These are phyloP conservation scores for Arthrobotrys megalospora DNA, from an alignment of 2,329 filamentous ascomycete species.

Conservation along the genomic window DNA sequence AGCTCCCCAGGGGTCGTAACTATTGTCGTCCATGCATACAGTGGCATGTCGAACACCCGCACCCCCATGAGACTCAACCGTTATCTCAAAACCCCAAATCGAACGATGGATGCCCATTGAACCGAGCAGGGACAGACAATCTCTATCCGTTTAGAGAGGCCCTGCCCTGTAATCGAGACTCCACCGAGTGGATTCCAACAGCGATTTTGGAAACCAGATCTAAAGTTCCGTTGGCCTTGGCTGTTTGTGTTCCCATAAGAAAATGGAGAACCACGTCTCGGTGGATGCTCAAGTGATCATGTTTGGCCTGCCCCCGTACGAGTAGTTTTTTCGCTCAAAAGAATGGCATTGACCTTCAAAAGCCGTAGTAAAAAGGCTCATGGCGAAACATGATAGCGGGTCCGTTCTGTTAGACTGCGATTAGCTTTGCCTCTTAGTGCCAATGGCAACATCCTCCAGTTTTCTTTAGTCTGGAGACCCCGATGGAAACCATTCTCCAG, in stretches of 20 bases:
- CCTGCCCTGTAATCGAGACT: slow-evolving; percentile 55
- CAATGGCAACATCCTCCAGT: slow-evolving; percentile 54
- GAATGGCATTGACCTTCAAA: slow-evolving; percentile 29
- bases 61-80: slow-evolving; percentile 44
- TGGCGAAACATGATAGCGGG: slow-evolving; percentile 48
- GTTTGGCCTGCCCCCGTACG: slow-evolving; percentile 11
- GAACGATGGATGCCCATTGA: slow-evolving; percentile 51
- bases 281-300: slow-evolving; percentile 27
- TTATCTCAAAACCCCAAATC: slow-evolving; percentile 53
- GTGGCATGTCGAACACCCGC: slow-evolving; percentile 26
- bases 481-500: slow-evolving; percentile 28
- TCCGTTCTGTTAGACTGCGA: slow-evolving; percentile 35
- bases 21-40: slow-evolving; percentile 12
- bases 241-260: slow-evolving; percentile 34
- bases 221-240: slow-evolving; percentile 57
- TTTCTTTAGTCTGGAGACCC: slow-evolving; percentile 47
- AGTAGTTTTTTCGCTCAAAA: slow-evolving; percentile 10
- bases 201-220: slow-evolving; percentile 60
- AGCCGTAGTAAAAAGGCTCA: slow-evolving; percentile 58
- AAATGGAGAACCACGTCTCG: slow-evolving; percentile 32
- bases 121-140: slow-evolving; percentile 46
- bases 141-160: slow-evolving; percentile 40
- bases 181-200: slow-evolving; percentile 53
- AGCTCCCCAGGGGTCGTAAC: slow-evolving; percentile 50
- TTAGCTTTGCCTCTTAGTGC: slow-evolving; percentile 54